These are phyloP conservation scores for Coniochaeta pulveracea DNA, from an alignment of 2,329 filamentous ascomycete genomes.

Conservation along the genomic window DNA sequence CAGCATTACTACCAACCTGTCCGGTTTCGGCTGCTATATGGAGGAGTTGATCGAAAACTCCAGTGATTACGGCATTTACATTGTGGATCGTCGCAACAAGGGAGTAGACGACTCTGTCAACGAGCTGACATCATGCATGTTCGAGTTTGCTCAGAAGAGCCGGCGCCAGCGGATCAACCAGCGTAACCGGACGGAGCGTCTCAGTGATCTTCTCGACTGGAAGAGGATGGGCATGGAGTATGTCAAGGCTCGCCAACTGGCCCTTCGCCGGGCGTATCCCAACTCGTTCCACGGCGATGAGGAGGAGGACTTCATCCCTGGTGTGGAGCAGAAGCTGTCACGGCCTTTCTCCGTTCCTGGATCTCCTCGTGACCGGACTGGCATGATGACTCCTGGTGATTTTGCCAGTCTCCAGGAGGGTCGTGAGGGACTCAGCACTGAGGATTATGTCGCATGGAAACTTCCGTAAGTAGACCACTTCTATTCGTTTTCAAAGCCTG, in stretches of 20 bases:
- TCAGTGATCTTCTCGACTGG: slow-evolving; percentile 95
- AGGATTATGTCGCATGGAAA: slow-evolving; percentile 98
- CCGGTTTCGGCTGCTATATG: slow-evolving; percentile 98
- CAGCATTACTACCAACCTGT: slow-evolving; percentile 95
- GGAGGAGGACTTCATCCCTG: slow-evolving; percentile 83
- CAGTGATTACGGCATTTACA: slow-evolving; percentile 96
- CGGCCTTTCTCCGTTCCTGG: slow-evolving; percentile 89
- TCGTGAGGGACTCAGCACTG: slow-evolving; percentile 82
- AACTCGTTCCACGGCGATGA: slow-evolving; percentile 71
- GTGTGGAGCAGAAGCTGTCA: slow-evolving; percentile 89
- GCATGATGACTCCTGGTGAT: slow-evolving; percentile 98
- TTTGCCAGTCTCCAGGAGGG: slow-evolving; percentile 95
- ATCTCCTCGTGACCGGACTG: slow-evolving; percentile 77
- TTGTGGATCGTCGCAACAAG: slow-evolving; percentile 90
- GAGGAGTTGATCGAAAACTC: slow-evolving; percentile 98
- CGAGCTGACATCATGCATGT: slow-evolving; percentile 86
- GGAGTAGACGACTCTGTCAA: slow-evolving; percentile 96
- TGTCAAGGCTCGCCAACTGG: slow-evolving; percentile 90
- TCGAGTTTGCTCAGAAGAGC: slow-evolving; percentile 86
- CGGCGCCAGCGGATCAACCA: slow-evolving; percentile 97
- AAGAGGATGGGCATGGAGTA: slow-evolving; percentile 99
- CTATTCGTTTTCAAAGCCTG: neutral
- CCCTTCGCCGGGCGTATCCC: slow-evolving; percentile 84
- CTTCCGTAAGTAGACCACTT: slow-evolving; percentile 77
- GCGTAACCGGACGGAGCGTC: slow-evolving; percentile 86